Conservation (phyloP, 1,139 yeast species). For the Saccharomyces hybrid region DNA sequence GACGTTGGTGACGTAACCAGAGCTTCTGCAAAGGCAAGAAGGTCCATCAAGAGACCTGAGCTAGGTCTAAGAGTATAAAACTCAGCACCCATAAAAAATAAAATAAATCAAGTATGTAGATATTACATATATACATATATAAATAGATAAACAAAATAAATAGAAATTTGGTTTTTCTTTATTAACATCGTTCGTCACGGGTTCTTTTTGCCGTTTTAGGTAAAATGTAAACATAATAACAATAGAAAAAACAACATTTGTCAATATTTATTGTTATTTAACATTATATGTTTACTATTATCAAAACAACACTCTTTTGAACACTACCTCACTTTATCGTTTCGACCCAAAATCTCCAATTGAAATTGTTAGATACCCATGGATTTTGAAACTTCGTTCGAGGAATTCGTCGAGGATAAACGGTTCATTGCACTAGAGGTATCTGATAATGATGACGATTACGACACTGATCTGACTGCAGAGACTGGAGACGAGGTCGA, state of each 20-base stretch:
- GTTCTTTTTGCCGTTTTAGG: constrained; percentile 3
- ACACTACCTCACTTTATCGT: not conserved
- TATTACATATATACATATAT: constrained; percentile 3
- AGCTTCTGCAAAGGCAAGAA: constrained; percentile 33
- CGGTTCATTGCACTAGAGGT: constrained; percentile 30
- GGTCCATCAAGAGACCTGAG: constrained; percentile 46
- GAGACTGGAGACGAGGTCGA: constrained; percentile 4
- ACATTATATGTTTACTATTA: not conserved
- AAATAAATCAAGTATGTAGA: constrained; percentile 1
- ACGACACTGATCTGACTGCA: constrained; percentile 17
- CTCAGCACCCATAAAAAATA: not conserved
- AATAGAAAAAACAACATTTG: not conserved
- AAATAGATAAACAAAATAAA: constrained; percentile 6
- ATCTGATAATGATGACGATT: constrained; percentile 29
- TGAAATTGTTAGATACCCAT: not conserved
- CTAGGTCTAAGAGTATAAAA: constrained; percentile 35
- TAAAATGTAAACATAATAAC: constrained; percentile 7
- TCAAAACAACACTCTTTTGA: not conserved
- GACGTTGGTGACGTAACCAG: constrained; percentile 44
- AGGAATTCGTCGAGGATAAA: constrained; percentile 10
- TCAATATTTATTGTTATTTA: not conserved
- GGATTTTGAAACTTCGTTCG: constrained; percentile 12
- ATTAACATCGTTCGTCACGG: constrained; percentile 2
- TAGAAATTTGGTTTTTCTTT: not conserved
- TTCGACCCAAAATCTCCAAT: not conserved